Evolutionary conservation across 163 green algal genomes (phyloP).

Genomic region (Scenedesmus sp.): DNA sequence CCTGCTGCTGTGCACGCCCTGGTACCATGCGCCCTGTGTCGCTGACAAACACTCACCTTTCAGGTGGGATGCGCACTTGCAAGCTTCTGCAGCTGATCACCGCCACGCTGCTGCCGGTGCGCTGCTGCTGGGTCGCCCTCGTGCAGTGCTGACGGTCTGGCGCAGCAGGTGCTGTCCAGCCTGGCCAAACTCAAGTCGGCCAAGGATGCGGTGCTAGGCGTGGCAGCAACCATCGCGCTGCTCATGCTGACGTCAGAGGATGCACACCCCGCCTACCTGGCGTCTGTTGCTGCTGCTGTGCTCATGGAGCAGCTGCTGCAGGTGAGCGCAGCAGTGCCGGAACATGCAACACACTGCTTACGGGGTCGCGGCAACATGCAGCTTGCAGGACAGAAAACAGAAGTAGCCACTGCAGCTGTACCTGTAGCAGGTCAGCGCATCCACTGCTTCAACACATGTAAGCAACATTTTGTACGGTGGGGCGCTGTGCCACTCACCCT

Average conservation of each 20-base stretch:
- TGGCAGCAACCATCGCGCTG: conserved; percentile 56
- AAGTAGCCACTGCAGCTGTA: neutral
- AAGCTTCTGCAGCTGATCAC: neutral
- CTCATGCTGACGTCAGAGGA: conserved; percentile 59
- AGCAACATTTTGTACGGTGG: no score
- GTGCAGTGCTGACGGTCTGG: conserved; percentile 61
- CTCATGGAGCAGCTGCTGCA: conserved; percentile 67
- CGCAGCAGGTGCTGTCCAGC: conserved; percentile 67
- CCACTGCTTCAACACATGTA: no score
- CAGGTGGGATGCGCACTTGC: neutral
- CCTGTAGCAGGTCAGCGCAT: no score
- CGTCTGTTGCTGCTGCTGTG: conserved; percentile 61
- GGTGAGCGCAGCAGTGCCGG: neutral
- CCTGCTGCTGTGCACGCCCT: neutral
- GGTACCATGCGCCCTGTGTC: neutral
- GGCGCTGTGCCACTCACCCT: no score
- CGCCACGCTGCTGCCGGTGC: neutral
- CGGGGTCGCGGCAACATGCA: neutral
- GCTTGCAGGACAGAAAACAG: neutral
- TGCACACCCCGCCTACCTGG: conserved; percentile 62
- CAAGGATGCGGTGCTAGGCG: conserved; percentile 56
- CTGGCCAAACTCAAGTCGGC: conserved; percentile 55
- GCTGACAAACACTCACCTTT: neutral
- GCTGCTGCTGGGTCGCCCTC: neutral
- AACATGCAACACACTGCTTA: neutral